These are phyloP conservation scores for Jamesozyma piceae DNA, from an alignment of 805 yeast genomes.

Conservation along the genomic window DNA sequence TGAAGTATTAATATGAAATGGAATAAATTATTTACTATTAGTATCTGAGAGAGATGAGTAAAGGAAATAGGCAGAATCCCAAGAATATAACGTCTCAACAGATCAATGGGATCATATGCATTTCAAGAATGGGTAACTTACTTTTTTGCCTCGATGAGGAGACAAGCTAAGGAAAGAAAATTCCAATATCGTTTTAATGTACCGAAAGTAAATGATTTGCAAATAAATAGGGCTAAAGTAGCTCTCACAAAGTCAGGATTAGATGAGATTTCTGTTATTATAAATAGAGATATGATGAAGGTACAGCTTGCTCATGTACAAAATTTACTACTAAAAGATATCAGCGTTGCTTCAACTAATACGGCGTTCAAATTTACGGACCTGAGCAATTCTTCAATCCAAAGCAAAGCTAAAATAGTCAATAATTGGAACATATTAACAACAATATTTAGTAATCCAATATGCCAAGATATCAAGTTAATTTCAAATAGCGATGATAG, in stretches of 20 bases:
- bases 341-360: not conserved
- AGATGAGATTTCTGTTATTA: not conserved
- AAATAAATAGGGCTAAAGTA: not conserved
- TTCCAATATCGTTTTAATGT: constrained; percentile 9
- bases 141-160: constrained; percentile 6
- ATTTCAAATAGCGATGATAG: not conserved
- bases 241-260: not conserved
- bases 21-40: too few relatives aligned
- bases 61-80: too few relatives aligned
- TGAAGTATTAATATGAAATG: too few relatives aligned
- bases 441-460: not conserved
- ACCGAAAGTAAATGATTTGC: constrained; percentile 6
- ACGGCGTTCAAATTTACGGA: not conserved
- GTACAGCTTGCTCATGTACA: not conserved
- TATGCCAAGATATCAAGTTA: not conserved
- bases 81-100: too few relatives aligned
- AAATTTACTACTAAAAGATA: constrained; percentile 1
- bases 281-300: not conserved
- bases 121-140: constrained; percentile 3
- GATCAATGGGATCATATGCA: not conserved
- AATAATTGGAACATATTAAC: not conserved
- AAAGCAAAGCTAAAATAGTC: not conserved
- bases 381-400: not conserved
- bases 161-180: constrained; percentile 3
- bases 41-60: too few relatives aligned